Evolutionary conservation across 2,329 filamentous ascomycete genomes (phyloP).

Genomic region (Alternaria conjuncta): DNA sequence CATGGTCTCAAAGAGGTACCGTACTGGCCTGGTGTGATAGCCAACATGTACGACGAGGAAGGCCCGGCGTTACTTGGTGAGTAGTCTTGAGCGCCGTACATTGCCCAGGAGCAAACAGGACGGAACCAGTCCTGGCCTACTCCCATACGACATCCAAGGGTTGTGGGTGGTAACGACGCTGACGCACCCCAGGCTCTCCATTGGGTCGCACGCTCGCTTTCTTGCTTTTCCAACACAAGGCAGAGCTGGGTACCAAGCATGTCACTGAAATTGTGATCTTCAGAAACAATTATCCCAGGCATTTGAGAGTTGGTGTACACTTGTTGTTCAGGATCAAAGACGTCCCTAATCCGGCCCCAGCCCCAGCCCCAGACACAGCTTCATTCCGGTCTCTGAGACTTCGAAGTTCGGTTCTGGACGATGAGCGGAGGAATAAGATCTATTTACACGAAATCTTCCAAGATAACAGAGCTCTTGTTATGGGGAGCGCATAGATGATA

Average conservation of each 20-base stretch:
- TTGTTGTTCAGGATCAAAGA: conserved; percentile 6
- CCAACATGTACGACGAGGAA: conserved; percentile 7
- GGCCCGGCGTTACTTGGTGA: conserved; percentile 19
- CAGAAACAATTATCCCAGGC: too few relatives aligned
- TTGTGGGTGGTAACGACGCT: too few relatives aligned
- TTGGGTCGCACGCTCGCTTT: conserved; percentile 9
- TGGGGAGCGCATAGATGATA: not conserved
- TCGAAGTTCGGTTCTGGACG: not conserved
- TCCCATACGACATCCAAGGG: too few relatives aligned
- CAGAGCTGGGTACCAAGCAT: conserved; percentile 7
- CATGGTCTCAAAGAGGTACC: not conserved
- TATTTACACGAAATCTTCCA: not conserved
- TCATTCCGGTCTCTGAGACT: not conserved
- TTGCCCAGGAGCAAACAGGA: too few relatives aligned
- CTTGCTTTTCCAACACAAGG: conserved; percentile 14
- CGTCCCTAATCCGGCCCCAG: not conserved
- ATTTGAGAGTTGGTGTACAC: too few relatives aligned
- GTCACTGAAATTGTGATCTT: conserved; percentile 2
- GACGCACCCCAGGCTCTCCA: conserved; percentile 4
- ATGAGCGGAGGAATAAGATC: not conserved
- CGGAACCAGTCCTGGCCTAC: too few relatives aligned
- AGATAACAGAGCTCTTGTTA: not conserved
- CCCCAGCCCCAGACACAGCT: not conserved
- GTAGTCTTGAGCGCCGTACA: not conserved
- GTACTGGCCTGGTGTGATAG: conserved; percentile 19